Percentiles rank a stretch among this genome's conserved stretches.
Evolutionary conservation across 176 grass and related monocot species (phyloP).

Genomic region (Aegilops speltoides): DNA sequence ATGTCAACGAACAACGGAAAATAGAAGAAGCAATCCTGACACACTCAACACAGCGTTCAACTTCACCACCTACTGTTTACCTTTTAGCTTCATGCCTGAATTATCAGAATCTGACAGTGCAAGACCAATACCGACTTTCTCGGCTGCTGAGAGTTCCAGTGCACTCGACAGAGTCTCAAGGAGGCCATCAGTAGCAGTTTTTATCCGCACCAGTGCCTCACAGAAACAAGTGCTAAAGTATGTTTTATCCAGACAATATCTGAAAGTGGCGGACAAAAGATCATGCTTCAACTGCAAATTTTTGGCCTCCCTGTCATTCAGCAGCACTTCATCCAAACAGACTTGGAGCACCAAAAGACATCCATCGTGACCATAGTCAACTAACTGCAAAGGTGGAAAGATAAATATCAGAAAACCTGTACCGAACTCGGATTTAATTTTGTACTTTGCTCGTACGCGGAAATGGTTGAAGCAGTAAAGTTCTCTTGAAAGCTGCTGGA

Average conservation of each 20-base stretch:
- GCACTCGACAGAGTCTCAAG: conserved; percentile 56
- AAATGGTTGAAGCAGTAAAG: not conserved
- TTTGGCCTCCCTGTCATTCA: conserved; percentile 38
- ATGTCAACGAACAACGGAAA: conserved; percentile 12
- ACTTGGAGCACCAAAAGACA: conserved; percentile 54
- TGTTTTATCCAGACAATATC: conserved; percentile 68
- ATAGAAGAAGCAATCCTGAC: conserved; percentile 7
- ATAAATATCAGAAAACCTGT: conserved; percentile 8
- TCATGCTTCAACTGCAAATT: conserved; percentile 38
- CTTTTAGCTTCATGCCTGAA: conserved; percentile 54
- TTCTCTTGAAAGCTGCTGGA: not conserved
- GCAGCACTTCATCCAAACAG: conserved; percentile 56
- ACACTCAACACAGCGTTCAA: not conserved
- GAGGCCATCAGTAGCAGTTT: conserved; percentile 41
- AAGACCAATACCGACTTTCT: conserved; percentile 68
- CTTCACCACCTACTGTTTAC: conserved; percentile 29
- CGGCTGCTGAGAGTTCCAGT: conserved; percentile 52
- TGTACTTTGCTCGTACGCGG: not conserved
- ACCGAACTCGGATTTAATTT: not conserved
- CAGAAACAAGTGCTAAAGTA: conserved; percentile 59
- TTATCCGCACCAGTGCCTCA: conserved; percentile 40
- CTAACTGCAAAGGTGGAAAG: conserved; percentile 45
- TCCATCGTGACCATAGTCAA: conserved; percentile 58
- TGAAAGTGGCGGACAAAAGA: conserved; percentile 54
- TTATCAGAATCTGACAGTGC: conserved; percentile 71